Evolutionary conservation across 495 filamentous ascomycete species (phyloP).

Genomic region (Neurospora terricola): DNA sequence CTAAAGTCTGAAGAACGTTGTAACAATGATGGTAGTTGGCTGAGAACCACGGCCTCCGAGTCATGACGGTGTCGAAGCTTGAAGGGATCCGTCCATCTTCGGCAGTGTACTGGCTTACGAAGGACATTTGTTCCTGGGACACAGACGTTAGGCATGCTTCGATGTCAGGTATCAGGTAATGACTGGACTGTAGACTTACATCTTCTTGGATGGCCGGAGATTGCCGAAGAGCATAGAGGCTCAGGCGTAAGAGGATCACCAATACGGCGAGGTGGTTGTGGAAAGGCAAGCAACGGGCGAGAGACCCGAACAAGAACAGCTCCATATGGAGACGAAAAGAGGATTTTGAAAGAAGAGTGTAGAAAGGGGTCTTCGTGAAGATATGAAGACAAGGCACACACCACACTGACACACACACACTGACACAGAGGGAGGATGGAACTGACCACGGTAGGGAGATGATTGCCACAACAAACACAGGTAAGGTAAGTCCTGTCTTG

Average conservation of each 20-base stretch:
- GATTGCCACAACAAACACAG: too few relatives aligned
- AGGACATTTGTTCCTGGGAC: neutral
- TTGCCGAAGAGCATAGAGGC: neutral
- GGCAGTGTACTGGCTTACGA: neutral
- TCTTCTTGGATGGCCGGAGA: neutral
- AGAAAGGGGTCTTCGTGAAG: neutral
- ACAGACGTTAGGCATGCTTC: neutral
- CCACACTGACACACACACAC: neutral
- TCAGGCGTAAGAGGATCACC: neutral
- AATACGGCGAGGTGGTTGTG: neutral
- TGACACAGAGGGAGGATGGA: neutral
- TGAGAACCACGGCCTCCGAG: too few relatives aligned
- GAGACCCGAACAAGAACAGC: neutral
- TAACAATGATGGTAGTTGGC: neutral
- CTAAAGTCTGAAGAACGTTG: neutral
- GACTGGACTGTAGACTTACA: neutral
- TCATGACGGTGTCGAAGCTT: too few relatives aligned
- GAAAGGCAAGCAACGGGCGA: neutral
- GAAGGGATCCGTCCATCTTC: neutral
- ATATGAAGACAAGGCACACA: neutral
- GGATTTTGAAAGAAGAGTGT: neutral
- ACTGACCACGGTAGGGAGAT: neutral
- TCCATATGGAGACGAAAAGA: neutral
- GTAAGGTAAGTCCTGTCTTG: too few relatives aligned
- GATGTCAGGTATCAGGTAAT: neutral